These are phyloP conservation scores for Fusarium guadeloupense DNA, from an alignment of 2,329 filamentous ascomycete genomes.

Conservation along the genomic window DNA sequence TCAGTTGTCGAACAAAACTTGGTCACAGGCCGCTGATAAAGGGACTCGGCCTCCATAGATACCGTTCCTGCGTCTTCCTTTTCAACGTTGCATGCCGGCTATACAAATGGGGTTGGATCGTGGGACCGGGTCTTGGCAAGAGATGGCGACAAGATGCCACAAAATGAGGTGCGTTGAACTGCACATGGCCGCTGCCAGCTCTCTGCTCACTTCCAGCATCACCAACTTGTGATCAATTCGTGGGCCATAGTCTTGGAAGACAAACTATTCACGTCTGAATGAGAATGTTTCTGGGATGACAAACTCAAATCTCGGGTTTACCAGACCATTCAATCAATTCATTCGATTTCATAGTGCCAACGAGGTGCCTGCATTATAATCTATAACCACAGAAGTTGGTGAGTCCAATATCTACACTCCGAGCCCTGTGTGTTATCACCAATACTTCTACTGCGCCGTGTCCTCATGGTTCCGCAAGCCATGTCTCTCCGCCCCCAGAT, in stretches of 20 bases:
- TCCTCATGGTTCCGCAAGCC: too few species aligned
- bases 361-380: too few species aligned
- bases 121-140: slow-evolving; percentile 31
- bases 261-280: neutral
- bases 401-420: too few species aligned
- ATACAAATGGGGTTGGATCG: slow-evolving; percentile 26
- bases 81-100: slow-evolving; percentile 15
- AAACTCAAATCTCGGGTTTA: neutral
- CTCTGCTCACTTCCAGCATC: neutral
- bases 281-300: too few species aligned
- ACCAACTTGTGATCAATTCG: neutral
- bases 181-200: slow-evolving; percentile 21
- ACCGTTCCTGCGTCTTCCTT: slow-evolving; percentile 16
- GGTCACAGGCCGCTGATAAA: slow-evolving; percentile 27
- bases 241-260: neutral
- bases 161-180: slow-evolving; percentile 30
- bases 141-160: slow-evolving; percentile 37
- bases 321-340: neutral
- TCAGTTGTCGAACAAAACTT: neutral
- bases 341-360: too few species aligned
- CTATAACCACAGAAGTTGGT: too few species aligned
- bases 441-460: too few species aligned
- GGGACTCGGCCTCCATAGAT: neutral
- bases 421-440: too few species aligned
- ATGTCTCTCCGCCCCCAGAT: too few species aligned